These are phyloP conservation scores for Drechslera avenae DNA, from an alignment of 2,329 filamentous ascomycete genomes.

Conservation along the genomic window DNA sequence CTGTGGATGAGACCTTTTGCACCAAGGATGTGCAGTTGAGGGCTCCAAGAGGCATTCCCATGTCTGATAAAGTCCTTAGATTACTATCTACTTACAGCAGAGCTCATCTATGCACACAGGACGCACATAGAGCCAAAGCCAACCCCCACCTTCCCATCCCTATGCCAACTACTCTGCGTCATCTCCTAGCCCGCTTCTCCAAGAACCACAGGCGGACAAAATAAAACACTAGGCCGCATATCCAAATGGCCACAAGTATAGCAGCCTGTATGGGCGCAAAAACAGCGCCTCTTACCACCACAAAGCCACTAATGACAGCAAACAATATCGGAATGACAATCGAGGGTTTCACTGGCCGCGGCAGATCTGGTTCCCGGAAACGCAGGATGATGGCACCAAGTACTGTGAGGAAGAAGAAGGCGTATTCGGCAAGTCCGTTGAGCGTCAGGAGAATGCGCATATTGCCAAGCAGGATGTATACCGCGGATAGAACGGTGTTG, in stretches of 20 bases:
- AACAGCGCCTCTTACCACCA: conserved; percentile 42
- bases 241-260: conserved; percentile 40
- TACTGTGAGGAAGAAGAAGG: conserved; percentile 69
- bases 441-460: conserved; percentile 66
- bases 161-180: too few species aligned
- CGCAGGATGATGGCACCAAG: conserved; percentile 64
- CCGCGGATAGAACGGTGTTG: conserved; percentile 49
- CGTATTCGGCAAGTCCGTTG: conserved; percentile 53
- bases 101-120: too few species aligned
- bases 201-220: conserved; percentile 18
- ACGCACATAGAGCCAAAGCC: too few species aligned
- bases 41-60: too few species aligned
- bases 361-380: conserved; percentile 60
- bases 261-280: conserved; percentile 43
- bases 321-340: conserved; percentile 61
- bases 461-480: conserved; percentile 66
- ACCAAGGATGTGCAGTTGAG: too few species aligned
- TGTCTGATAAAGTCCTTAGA: too few species aligned
- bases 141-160: too few species aligned
- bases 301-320: conserved; percentile 58
- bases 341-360: conserved; percentile 63
- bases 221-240: conserved; percentile 28
- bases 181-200: background rate
- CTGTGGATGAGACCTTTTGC: too few species aligned
- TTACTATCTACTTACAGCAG: too few species aligned